phyloP scores from a whole-genome alignment of 768 basidiomycete genomes.

The Rhizopogon roseolus region DNA sequence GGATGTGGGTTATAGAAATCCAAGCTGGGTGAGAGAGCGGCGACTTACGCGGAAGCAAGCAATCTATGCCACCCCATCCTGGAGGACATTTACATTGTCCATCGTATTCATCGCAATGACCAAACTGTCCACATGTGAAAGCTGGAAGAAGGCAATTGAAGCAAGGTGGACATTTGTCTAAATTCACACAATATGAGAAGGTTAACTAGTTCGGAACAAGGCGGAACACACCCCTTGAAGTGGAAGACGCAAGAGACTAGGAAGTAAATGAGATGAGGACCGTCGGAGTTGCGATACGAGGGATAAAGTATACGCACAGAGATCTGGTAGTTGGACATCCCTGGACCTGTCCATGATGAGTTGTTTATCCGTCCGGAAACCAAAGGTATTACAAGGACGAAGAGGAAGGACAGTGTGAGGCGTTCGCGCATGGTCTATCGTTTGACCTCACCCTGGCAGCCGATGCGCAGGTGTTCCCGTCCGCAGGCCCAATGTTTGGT shows the following conservation, averaged over 20 bases:
- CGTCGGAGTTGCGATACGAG: background rate
- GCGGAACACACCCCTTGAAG: constrained; percentile 10
- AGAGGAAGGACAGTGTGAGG: background rate
- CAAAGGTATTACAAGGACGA: background rate
- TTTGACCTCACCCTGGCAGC: background rate
- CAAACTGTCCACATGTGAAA: constrained; percentile 91
- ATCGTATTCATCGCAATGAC: constrained; percentile 84
- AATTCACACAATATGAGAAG: background rate
- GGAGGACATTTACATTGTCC: constrained; percentile 96
- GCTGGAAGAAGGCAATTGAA: constrained; percentile 95
- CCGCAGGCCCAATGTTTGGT: background rate
- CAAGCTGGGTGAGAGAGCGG: constrained; percentile 2
- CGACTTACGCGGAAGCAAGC: constrained; percentile 80
- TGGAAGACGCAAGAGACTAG: constrained; percentile 17
- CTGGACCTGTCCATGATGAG: constrained; percentile 4
- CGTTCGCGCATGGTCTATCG: background rate
- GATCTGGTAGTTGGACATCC: constrained; percentile 18
- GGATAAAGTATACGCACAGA: constrained; percentile 14
- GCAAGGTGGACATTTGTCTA: constrained; percentile 76
- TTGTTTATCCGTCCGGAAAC: constrained; percentile 2
- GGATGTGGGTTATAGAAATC: background rate
- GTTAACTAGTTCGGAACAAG: background rate
- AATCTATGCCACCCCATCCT: constrained; percentile 98
- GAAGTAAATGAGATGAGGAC: constrained; percentile 1
- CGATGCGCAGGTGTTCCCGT: background rate